Percentiles rank a stretch among this genome's conserved stretches.
phyloP scores from a whole-genome alignment of 768 basidiomycete genomes.

The Calocybe indica region DNA sequence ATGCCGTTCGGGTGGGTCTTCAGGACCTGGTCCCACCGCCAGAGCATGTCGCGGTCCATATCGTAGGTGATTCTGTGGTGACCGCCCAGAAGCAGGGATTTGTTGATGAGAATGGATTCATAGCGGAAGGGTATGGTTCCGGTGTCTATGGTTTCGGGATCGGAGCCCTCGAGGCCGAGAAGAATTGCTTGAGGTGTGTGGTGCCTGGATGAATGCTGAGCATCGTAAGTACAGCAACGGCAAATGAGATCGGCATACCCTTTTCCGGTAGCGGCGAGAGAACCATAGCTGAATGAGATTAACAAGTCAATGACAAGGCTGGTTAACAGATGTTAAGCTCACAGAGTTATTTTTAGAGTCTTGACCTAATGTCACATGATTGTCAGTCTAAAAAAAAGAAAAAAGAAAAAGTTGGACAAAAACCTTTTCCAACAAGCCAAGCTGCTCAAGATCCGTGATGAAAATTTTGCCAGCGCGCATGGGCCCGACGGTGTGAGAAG shows the following conservation, averaged over 20 bases:
- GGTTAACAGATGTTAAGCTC: conserved; percentile 17
- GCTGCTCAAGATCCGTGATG: conserved; percentile 63
- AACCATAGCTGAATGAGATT: conserved; percentile 62
- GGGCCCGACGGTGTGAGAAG: conserved; percentile 47
- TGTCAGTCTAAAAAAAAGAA: background rate
- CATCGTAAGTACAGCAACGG: conserved; percentile 3
- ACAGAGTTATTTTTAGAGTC: conserved; percentile 83
- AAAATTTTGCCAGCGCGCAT: conserved; percentile 94
- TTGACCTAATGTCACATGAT: conserved; percentile 41
- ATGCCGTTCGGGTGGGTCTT: conserved; percentile 92
- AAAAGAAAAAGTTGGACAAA: conserved; percentile 7
- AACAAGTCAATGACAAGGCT: conserved; percentile 3
- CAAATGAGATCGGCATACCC: conserved; percentile 41
- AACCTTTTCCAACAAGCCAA: conserved; percentile 67
- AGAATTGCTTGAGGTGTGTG: conserved; percentile 86
- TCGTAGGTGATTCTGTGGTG: conserved; percentile 76
- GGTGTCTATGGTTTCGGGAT: conserved; percentile 91
- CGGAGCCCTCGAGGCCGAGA: conserved; percentile 80
- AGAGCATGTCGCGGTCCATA: conserved; percentile 88
- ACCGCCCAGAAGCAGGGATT: conserved; percentile 66
- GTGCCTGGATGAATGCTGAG: conserved; percentile 40
- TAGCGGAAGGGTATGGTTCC: conserved; percentile 79
- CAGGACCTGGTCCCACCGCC: conserved; percentile 86
- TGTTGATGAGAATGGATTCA: conserved; percentile 56
- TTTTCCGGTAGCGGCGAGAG: conserved; percentile 89